Base-by-base conservation (phyloP, 352 stramenopile genomes). In the Globisporangium cederbergense region DNA sequence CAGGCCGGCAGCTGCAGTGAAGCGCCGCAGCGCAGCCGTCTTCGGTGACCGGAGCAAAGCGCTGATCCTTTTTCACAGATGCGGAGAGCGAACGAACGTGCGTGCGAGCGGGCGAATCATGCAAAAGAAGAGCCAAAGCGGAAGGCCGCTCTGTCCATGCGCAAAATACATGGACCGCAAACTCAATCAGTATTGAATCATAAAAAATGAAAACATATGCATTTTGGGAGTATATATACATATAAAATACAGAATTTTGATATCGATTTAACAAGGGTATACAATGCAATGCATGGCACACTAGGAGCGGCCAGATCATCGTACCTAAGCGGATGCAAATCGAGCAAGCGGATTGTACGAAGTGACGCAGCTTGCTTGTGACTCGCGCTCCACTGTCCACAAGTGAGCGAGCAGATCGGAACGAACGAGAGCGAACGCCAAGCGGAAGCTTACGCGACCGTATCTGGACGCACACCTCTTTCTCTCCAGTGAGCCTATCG, bases 341-440 rank as follows among this genome's bases (percentile, higher is more conserved):
- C 57, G 57, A 62, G 57, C 57, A 62, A 62, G 57, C 43, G 43
- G 11, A 51, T 28, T 62, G 43, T 40, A 20, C 57, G 57, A 45
- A 54, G 57, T 54, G 57, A 52, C 57, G 57, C 25, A 28, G 25
- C 25, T 55, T 62, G 16, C 42, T 47, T 47, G 57, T 28, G 25
- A 28, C 25, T 28, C 25, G 25, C 25, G 25, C 25, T 28, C 25
- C 25, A 2, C 25, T 28, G 25, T 28, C 25, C 25, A 28, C 25
- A 28, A 36, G 32, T 36, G 32, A 59, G 16, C 53, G 10, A 20
- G 25, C 28, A 40, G n/a, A 28, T 28, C 25, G 25, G 25, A 55
- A 5, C 25, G 34, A 11, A 25, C 36, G 25, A 8, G 25, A 28
- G 20, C 47, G 47, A 53, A 14, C 28, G 20, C 50, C n/a, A 22